Conservation (phyloP, 805 yeast genomes). For the Wickerhamiella cacticola region DNA sequence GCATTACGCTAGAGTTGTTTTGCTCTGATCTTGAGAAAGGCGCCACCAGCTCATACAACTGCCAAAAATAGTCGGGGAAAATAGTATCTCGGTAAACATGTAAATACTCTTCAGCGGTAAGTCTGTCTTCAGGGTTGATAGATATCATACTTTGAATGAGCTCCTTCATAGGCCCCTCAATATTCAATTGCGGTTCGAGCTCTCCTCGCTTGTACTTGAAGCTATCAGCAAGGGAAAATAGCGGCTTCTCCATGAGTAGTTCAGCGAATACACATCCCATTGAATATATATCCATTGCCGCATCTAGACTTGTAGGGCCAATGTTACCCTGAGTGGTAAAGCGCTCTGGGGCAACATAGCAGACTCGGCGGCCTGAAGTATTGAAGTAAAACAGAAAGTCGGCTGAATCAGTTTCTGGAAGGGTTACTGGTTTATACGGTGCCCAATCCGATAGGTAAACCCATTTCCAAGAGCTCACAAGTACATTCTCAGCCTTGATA, state of each 20-base stretch:
- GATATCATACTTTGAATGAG: constrained; percentile 53
- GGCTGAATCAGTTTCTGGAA: constrained; percentile 90
- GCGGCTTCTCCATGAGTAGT: constrained; percentile 68
- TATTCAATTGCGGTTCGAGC: constrained; percentile 49
- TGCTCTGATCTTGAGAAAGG: constrained; percentile 21
- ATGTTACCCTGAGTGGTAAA: constrained; percentile 34
- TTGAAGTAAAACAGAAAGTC: constrained; percentile 88
- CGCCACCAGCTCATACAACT: constrained; percentile 20
- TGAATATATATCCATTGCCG: constrained; percentile 58
- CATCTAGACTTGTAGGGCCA: constrained; percentile 30
- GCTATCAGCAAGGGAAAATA: constrained; percentile 75
- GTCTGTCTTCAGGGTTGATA: constrained; percentile 49
- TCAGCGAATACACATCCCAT: constrained; percentile 76
- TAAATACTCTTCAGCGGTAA: constrained; percentile 44
- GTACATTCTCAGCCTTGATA: constrained; percentile 76
- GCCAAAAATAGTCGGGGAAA: constrained; percentile 59
- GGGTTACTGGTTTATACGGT: constrained; percentile 63
- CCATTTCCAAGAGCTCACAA: constrained; percentile 88
- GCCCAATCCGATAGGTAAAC: constrained; percentile 72
- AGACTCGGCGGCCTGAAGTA: constrained; percentile 70
- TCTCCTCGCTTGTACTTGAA: constrained; percentile 69
- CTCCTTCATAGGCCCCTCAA: constrained; percentile 41
- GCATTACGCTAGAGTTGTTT: constrained; percentile 42
- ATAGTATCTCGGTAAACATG: constrained; percentile 36
- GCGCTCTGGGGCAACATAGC: constrained; percentile 92